Percentiles rank a stretch among this genome's conserved stretches.
phyloP scores from a whole-genome alignment of 495 filamentous ascomycete genomes.

The Hypoxylon subgilvum region DNA sequence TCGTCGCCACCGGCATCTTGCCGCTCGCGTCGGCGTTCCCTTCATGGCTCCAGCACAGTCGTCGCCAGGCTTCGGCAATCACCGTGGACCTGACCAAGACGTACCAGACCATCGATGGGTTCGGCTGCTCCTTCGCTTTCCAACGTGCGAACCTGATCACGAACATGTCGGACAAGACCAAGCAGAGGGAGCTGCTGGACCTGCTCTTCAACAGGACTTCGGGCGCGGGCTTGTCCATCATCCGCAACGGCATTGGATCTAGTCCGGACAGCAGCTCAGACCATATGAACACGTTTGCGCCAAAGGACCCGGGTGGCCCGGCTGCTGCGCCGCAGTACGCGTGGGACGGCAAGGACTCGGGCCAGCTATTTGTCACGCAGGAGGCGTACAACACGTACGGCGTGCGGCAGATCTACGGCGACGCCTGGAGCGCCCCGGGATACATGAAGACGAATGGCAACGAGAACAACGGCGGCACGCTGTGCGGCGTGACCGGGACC shows the following conservation, averaged over 20 bases:
- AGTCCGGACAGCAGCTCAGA: slow-evolving; percentile 51
- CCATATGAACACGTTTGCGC: slow-evolving; percentile 57
- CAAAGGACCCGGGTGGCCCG: slow-evolving; percentile 52
- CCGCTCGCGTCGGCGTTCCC: slow-evolving; percentile 30
- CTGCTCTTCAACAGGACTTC: slow-evolving; percentile 57
- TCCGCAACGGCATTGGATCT: slow-evolving; percentile 64
- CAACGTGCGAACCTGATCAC: slow-evolving; percentile 60
- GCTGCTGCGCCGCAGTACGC: slow-evolving; percentile 49
- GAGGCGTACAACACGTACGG: slow-evolving; percentile 55
- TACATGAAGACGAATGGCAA: slow-evolving; percentile 63
- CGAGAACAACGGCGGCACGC: slow-evolving; percentile 58
- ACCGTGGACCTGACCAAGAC: slow-evolving; percentile 50
- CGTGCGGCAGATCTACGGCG: slow-evolving; percentile 59
- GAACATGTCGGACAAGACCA: slow-evolving; percentile 53
- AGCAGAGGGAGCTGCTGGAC: slow-evolving; percentile 54
- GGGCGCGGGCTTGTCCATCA: slow-evolving; percentile 61
- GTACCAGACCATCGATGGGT: slow-evolving; percentile 58
- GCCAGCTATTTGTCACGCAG: slow-evolving; percentile 60
- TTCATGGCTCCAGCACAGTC: slow-evolving; percentile 26
- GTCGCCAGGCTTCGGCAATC: slow-evolving; percentile 45
- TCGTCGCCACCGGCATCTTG: slow-evolving; percentile 17
- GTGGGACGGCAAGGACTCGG: slow-evolving; percentile 60
- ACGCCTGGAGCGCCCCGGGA: slow-evolving; percentile 54
- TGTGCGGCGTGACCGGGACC: slow-evolving; percentile 57
- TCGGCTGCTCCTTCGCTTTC: slow-evolving; percentile 61